Percentiles rank a stretch among this genome's conserved stretches.
phyloP scores from a whole-genome alignment of 495 filamentous ascomycete genomes.

The Penicillium crystallinum region DNA sequence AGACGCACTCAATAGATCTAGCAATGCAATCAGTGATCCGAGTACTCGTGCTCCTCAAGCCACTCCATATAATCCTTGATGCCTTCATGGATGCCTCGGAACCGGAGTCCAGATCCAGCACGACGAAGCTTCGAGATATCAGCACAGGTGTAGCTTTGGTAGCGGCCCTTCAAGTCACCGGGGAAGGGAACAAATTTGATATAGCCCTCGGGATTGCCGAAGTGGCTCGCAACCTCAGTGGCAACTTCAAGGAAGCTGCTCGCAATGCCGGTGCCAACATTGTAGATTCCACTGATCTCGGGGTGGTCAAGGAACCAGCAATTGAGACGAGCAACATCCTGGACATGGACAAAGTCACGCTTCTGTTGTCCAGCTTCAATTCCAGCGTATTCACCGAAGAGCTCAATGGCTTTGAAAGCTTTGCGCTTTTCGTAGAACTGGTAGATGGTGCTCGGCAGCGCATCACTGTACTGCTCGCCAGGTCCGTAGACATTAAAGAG shows the following conservation, averaged over 20 bases:
- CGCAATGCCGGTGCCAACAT: conserved; percentile 1
- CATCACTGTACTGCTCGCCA: not conserved
- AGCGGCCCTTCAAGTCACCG: not conserved
- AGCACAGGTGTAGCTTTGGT: conserved; percentile 1
- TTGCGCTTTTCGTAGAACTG: conserved; percentile 1
- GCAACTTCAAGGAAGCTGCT: not conserved
- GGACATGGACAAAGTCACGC: conserved; percentile 3
- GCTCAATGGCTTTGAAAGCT: conserved; percentile 1
- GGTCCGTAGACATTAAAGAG: conserved; percentile 4
- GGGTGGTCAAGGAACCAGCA: conserved; percentile 7
- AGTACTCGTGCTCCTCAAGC: not conserved
- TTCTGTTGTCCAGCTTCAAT: not conserved
- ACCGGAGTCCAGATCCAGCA: not conserved
- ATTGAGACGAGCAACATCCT: conserved; percentile 5
- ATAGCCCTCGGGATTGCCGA: not conserved
- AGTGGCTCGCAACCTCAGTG: not conserved
- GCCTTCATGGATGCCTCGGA: not conserved
- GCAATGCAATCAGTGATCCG: not conserved
- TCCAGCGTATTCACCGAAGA: conserved; percentile 2
- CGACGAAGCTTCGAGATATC: conserved; percentile 2
- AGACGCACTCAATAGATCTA: not conserved
- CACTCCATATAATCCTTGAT: not conserved
- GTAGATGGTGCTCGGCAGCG: not conserved
- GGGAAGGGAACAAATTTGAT: not conserved
- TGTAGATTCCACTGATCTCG: not conserved